Percentiles rank a stretch among this genome's conserved stretches.
These are phyloP conservation scores for Fusarium concolor DNA, from an alignment of 2,329 filamentous ascomycete species.

Conservation along the genomic window DNA sequence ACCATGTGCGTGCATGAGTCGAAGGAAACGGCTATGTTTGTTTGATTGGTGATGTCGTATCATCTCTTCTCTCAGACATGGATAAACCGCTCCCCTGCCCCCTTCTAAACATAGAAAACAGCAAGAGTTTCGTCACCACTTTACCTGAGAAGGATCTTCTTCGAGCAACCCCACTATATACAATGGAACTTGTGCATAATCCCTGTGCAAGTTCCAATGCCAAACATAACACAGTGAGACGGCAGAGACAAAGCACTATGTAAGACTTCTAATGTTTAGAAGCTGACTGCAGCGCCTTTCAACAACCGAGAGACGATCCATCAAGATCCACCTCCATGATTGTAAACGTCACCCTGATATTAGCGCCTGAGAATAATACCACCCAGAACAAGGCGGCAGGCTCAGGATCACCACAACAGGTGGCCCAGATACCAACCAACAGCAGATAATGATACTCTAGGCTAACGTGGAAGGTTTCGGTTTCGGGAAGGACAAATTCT, in stretches of 20 bases:
- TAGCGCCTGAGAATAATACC: slow-evolving; percentile 11
- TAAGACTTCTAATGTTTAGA: slow-evolving; percentile 9
- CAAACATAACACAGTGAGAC: slow-evolving; percentile 14
- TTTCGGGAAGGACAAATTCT: background rate
- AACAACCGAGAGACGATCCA: slow-evolving; percentile 10
- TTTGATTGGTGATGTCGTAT: background rate
- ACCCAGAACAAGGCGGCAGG: slow-evolving; percentile 5
- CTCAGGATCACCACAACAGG: background rate
- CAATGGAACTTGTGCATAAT: background rate
- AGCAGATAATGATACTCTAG: slow-evolving; percentile 1
- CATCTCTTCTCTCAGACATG: background rate
- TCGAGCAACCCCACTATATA: slow-evolving; percentile 24
- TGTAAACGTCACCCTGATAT: slow-evolving; percentile 23
- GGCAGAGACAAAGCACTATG: slow-evolving; percentile 17
- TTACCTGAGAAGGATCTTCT: slow-evolving; percentile 13
- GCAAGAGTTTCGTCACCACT: slow-evolving; percentile 12
- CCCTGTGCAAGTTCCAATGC: slow-evolving; percentile 2
- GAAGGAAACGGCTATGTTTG: background rate
- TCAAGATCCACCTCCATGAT: background rate
- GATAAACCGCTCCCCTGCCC: background rate
- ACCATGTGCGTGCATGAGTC: background rate
- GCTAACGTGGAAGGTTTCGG: slow-evolving; percentile 16
- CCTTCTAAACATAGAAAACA: slow-evolving; percentile 23
- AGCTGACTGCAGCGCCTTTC: background rate
- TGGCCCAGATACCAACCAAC: slow-evolving; percentile 13